Evolutionary conservation across 2,329 filamentous ascomycete species (phyloP).

Genomic region (Colletotrichum navitas): DNA sequence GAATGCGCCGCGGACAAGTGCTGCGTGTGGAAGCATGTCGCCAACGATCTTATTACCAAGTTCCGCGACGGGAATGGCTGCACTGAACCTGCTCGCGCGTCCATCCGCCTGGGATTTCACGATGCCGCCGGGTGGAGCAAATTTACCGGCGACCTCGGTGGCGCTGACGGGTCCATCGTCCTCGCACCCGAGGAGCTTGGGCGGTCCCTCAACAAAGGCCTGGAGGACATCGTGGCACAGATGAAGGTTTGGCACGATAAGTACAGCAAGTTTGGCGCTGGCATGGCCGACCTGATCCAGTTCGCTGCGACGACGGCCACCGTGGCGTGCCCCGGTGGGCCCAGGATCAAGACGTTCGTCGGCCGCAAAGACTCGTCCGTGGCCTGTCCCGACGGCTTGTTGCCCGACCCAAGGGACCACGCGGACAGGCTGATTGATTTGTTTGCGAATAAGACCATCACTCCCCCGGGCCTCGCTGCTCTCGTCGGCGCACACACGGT

Average conservation of each 20-base stretch:
- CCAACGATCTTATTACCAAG: constrained; percentile 52
- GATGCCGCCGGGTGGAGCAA: constrained; percentile 61
- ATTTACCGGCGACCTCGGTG: constrained; percentile 53
- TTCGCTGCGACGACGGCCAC: constrained; percentile 64
- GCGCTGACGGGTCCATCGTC: constrained; percentile 60
- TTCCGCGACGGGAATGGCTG: constrained; percentile 56
- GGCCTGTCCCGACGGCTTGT: constrained; percentile 55
- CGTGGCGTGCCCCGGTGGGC: constrained; percentile 60
- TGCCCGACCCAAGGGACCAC: constrained; percentile 58
- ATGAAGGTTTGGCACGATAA: constrained; percentile 56
- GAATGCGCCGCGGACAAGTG: constrained; percentile 55
- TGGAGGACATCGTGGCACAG: constrained; percentile 57
- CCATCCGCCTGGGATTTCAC: constrained; percentile 63
- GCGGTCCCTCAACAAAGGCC: constrained; percentile 58
- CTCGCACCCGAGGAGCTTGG: constrained; percentile 53
- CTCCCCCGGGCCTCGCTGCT: constrained; percentile 62
- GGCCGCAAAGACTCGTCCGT: constrained; percentile 61
- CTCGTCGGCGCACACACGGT: constrained; percentile 67
- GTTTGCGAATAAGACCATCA: constrained; percentile 67
- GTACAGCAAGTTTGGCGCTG: constrained; percentile 56
- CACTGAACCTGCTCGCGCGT: constrained; percentile 57
- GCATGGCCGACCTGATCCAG: constrained; percentile 68
- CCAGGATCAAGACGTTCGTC: constrained; percentile 63
- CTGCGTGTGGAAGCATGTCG: constrained; percentile 60
- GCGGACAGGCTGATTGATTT: constrained; percentile 61